These are phyloP conservation scores for Zizania palustris DNA, from an alignment of 202 grass and related monocot genomes.

Conservation along the genomic window DNA sequence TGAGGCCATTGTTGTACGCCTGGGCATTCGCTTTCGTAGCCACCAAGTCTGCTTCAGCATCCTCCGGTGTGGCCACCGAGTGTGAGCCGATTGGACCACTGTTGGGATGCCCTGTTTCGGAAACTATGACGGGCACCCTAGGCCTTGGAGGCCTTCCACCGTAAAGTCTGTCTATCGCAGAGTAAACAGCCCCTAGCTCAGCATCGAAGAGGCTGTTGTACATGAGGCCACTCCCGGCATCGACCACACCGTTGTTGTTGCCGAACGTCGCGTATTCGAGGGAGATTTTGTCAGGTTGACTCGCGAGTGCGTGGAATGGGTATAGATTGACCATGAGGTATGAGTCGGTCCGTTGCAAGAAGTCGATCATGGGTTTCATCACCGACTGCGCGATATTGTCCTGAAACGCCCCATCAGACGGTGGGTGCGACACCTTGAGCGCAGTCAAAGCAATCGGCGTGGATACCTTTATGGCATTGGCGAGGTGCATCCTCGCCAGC, in stretches of 20 bases:
- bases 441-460: constrained; percentile 58
- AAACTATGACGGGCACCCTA: not conserved
- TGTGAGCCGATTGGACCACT: not conserved
- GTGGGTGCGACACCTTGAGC: constrained; percentile 53
- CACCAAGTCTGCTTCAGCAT: too few relatives aligned
- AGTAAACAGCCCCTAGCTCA: constrained; percentile 57
- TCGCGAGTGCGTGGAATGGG: constrained; percentile 60
- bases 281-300: constrained; percentile 25
- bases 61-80: too few relatives aligned
- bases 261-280: constrained; percentile 60
- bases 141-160: constrained; percentile 32
- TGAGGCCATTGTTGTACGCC: constrained; percentile 56
- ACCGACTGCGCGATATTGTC: constrained; percentile 53
- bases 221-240: constrained; percentile 15
- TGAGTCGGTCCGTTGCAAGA: constrained; percentile 43
- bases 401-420: constrained; percentile 48
- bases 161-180: constrained; percentile 44
- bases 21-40: constrained; percentile 39
- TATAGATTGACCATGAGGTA: constrained; percentile 71
- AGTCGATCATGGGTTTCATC: constrained; percentile 62
- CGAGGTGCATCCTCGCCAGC: constrained; percentile 42
- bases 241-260: constrained; percentile 38
- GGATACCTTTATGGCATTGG: constrained; percentile 61
- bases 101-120: constrained; percentile 42
- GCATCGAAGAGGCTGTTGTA: constrained; percentile 76